Evolutionary conservation across 2,329 filamentous ascomycete genomes (phyloP).

Genomic region (Grosmannia clavigera): DNA sequence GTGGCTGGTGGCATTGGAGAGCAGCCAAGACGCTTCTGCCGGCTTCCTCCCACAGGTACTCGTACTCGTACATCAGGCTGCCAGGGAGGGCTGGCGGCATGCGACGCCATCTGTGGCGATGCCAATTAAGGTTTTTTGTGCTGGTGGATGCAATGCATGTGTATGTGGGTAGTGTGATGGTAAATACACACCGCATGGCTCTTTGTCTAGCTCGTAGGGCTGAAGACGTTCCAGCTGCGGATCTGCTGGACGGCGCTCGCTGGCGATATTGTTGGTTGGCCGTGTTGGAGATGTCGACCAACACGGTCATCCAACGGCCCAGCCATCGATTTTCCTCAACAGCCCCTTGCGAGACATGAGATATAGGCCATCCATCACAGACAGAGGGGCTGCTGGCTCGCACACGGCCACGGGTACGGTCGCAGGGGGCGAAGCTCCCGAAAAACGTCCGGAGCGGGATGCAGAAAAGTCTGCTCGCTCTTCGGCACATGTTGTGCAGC

Average conservation of each 20-base stretch:
- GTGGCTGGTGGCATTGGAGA: not conserved
- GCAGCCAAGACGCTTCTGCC: not conserved
- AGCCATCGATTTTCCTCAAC: no score
- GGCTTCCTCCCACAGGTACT: not conserved
- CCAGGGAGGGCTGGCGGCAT: not conserved
- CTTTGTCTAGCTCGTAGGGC: not conserved
- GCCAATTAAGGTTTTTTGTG: not conserved
- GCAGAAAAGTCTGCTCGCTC: not conserved
- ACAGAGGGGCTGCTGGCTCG: no score
- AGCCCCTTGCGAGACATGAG: no score
- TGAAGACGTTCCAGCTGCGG: not conserved
- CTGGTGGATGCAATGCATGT: not conserved
- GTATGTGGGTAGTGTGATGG: not conserved
- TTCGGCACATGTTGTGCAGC: not conserved
- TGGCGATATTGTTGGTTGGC: not conserved
- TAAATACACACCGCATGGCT: not conserved
- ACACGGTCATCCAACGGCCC: no score
- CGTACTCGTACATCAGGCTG: not conserved
- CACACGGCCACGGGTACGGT: no score
- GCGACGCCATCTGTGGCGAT: not conserved
- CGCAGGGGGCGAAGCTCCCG: not conserved
- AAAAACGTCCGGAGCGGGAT: not conserved
- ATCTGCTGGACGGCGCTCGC: not conserved
- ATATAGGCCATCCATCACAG: no score
- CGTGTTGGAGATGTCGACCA: not conserved